phyloP scores from a whole-genome alignment of 176 grass and related monocot species.

The Eremochloa ophiuroides region DNA sequence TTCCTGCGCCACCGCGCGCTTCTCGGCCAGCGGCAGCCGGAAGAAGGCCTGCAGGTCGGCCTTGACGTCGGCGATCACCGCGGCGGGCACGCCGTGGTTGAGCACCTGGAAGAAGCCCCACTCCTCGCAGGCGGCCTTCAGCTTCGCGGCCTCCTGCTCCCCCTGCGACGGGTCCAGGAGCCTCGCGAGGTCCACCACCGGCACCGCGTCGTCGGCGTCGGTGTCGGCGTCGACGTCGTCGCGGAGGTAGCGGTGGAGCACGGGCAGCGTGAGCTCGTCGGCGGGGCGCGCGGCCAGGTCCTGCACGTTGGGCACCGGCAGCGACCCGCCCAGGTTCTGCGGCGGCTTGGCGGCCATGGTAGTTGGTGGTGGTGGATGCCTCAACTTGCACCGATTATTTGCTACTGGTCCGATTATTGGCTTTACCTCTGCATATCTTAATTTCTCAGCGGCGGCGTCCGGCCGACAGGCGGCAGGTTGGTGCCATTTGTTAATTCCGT shows the following conservation, averaged over 20 bases:
- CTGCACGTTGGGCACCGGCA: conserved; percentile 49
- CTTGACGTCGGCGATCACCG: conserved; percentile 27
- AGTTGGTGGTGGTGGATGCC: background rate
- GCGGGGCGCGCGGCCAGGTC: conserved; percentile 7
- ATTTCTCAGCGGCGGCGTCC: too few species aligned
- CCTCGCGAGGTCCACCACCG: conserved; percentile 18
- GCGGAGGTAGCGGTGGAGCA: conserved; percentile 30
- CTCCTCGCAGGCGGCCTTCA: conserved; percentile 29
- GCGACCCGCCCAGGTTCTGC: conserved; percentile 35
- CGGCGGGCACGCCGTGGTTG: conserved; percentile 39
- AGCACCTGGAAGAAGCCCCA: conserved; percentile 49
- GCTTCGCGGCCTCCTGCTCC: conserved; percentile 18
- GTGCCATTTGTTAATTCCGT: too few species aligned
- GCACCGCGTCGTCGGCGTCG: background rate
- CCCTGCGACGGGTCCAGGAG: background rate
- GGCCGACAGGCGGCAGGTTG: too few species aligned
- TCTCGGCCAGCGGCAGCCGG: conserved; percentile 29
- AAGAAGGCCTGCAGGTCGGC: conserved; percentile 22
- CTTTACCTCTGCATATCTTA: too few species aligned
- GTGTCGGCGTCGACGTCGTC: background rate
- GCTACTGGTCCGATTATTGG: too few species aligned
- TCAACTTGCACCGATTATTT: too few species aligned
- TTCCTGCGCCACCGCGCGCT: conserved; percentile 11
- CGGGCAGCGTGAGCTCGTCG: background rate
- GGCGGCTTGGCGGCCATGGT: background rate